Evolutionary conservation across 495 filamentous ascomycete species (phyloP).

Genomic region (Ramalina intermedia): DNA sequence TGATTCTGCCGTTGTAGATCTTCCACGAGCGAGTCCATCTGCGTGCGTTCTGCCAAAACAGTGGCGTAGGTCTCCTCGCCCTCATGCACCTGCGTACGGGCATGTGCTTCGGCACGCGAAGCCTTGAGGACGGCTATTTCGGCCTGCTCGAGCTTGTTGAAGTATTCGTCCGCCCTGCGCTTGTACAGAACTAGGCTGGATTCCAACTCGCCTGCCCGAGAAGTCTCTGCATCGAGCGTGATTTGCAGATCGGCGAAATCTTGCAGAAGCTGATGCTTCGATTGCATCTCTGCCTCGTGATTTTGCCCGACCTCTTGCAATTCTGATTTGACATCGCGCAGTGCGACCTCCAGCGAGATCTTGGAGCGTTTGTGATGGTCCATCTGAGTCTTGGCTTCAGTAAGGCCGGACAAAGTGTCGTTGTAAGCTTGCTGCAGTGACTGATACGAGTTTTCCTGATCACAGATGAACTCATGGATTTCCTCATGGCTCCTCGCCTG

Average conservation of each 20-base stretch:
- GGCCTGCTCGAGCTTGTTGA: constrained; percentile 92
- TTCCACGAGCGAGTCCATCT: constrained; percentile 77
- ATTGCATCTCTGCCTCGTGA: constrained; percentile 70
- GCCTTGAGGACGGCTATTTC: constrained; percentile 93
- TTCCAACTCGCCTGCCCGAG: constrained; percentile 67
- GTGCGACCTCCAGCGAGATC: constrained; percentile 69
- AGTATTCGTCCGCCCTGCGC: constrained; percentile 88
- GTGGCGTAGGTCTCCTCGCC: constrained; percentile 81
- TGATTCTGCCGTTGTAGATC: constrained; percentile 84
- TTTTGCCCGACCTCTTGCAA: constrained; percentile 62
- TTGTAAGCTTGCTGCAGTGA: constrained; percentile 74
- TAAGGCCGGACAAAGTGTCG: constrained; percentile 66
- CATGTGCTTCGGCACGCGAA: constrained; percentile 81
- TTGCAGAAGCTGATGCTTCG: constrained; percentile 74
- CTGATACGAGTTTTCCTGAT: constrained; percentile 78
- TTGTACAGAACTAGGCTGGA: constrained; percentile 84
- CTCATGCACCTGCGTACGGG: constrained; percentile 73
- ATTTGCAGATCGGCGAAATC: constrained; percentile 94
- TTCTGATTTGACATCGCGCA: constrained; percentile 72
- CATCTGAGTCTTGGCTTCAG: constrained; percentile 70
- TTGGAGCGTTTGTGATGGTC: constrained; percentile 74
- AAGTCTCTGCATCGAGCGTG: constrained; percentile 75
- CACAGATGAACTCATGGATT: constrained; percentile 83
- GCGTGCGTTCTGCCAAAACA: constrained; percentile 83
- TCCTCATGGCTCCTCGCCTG: constrained; percentile 92